Conservation (phyloP, 2,329 filamentous ascomycete genomes). For the Ploettnerulaceae sp. region DNA sequence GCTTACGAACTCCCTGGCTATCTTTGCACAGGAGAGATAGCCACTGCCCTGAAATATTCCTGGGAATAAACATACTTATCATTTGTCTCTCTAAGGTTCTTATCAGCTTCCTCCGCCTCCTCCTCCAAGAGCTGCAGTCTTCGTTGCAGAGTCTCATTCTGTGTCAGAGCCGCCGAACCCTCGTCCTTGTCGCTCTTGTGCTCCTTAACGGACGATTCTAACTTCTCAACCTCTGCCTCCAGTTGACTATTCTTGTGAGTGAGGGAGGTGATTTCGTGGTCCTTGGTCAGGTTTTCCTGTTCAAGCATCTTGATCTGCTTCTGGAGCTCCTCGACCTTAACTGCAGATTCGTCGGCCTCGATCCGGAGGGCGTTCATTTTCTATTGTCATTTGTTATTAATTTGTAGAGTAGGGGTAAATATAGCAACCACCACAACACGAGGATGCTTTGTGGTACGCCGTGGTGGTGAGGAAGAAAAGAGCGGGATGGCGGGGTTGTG, state of each 20-base stretch:
- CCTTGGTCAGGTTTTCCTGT: conserved; percentile 92
- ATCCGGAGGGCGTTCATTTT: conserved; percentile 93
- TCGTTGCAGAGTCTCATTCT: conserved; percentile 88
- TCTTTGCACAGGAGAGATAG: neutral
- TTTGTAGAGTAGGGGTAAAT: neutral
- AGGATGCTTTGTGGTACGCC: neutral
- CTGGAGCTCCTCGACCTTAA: conserved; percentile 84
- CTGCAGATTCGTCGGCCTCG: conserved; percentile 81
- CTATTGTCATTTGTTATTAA: conserved; percentile 41
- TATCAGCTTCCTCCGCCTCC: conserved; percentile 94
- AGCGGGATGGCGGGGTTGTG: conserved; percentile 31
- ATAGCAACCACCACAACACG: conserved; percentile 1
- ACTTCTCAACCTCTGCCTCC: conserved; percentile 87
- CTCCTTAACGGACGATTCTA: conserved; percentile 77
- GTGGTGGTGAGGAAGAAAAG: conserved; percentile 6
- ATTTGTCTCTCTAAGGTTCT: conserved; percentile 93
- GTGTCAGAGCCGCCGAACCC: conserved; percentile 74
- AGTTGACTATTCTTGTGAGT: conserved; percentile 92
- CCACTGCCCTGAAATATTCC: neutral
- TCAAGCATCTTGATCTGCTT: conserved; percentile 82
- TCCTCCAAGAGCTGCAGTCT: conserved; percentile 95
- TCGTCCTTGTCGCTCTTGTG: conserved; percentile 83
- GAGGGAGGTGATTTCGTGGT: conserved; percentile 96
- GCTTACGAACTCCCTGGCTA: conserved; percentile 15
- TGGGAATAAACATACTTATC: conserved; percentile 71